Base-by-base conservation (phyloP, 768 basidiomycete genomes). In the Lactarius indigo region DNA sequence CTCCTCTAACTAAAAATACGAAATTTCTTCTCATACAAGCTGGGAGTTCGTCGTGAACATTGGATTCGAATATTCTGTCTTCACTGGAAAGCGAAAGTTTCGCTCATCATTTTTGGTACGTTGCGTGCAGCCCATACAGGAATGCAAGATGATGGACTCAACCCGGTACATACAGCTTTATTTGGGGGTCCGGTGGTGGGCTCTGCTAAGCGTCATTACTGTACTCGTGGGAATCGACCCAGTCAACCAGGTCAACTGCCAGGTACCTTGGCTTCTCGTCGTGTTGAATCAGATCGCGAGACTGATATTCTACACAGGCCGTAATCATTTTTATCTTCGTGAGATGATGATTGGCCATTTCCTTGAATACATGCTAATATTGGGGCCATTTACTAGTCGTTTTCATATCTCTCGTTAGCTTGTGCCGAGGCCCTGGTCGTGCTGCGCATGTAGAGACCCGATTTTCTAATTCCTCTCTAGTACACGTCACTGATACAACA, bases 351-450 rank as follows among this genome's bases (percentile, higher is more conserved):
- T 2, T 9, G 13, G 2, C 13, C 35, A 17, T 26, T 35, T 33
- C 42, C 28, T 13, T 9, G 23, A 1, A 6, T 4, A 50, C 8
- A 28, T n/a, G 23, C 47, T 5, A 52, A 50, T 28, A 9, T 54
- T 26, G 7, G 5, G 15, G 35, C n/a, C 17, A 23, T 17, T 9
- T 33, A 31, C 31, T 33, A 68, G 67, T 4, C 23, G 47, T 57
- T 65, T 52, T 31, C 26, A 5, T 37, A 13, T 18, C 23, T 61
- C 30, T 26, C 64, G 3, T 58, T 65, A 31, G 30, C 57, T 2
- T 68, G 28, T 18, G 59, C 67, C 20, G 61, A 64, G 35, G 57
- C 42, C 2, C 59, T 68, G n/a, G 57, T 61, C 33, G 54, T 68
- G 30, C 35, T 65, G 31, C 67, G 67, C 42, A 57, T 68, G 67